Base-by-base conservation (phyloP, 2,329 filamentous ascomycete species). In the Chaetomiaceae sp. region DNA sequence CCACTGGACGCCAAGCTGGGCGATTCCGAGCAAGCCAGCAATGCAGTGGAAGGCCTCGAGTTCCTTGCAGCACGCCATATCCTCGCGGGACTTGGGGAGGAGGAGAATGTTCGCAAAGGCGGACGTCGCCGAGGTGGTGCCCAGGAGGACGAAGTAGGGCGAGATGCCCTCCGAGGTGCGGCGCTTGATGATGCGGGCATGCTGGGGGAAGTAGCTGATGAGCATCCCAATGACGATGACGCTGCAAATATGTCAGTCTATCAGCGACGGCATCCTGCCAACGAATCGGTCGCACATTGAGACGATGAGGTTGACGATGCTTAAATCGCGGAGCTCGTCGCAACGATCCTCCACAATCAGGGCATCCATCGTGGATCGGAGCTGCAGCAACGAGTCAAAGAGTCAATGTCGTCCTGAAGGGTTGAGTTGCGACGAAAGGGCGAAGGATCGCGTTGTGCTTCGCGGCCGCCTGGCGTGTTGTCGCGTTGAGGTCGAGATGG, bases 81-180 rank as follows among this genome's bases (percentile, higher is more conserved):
- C 91, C 53, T 83, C 79, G 31, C 89, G 82, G 53, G 89, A 96
- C 54, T 84, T 82, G n/a, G 89, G 88, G 14, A 96, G 81, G 0
- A 89, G 87, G 49, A 97, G 75, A 66, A 99, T 96, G 67, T 97
- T 97, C 59, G 89, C 89, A 64, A 99, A 90, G 23, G 89, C 88
- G 44, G 88, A 89, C 47, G 88, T 95, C 63, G 88, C 88, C 7
- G 90, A 95, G 1, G 92, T 92, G 23, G 88, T 89, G 56, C 94
- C 94, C n/a, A 99, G 83, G 2, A 97, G 81, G 59, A 99, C 85
- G 67, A 96, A 99, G 71, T 92, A 94, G 8, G 94, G 92, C 27
- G 91, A 96, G 58, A 99, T 91, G 58, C 94, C 94, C 69, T 95
- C 92, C 20, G 92, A 95, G 14, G 89, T 94, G 57, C 85, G 83